phyloP scores from a whole-genome alignment of 1,139 yeast genomes.

The Zygosaccharomyces sapae region DNA sequence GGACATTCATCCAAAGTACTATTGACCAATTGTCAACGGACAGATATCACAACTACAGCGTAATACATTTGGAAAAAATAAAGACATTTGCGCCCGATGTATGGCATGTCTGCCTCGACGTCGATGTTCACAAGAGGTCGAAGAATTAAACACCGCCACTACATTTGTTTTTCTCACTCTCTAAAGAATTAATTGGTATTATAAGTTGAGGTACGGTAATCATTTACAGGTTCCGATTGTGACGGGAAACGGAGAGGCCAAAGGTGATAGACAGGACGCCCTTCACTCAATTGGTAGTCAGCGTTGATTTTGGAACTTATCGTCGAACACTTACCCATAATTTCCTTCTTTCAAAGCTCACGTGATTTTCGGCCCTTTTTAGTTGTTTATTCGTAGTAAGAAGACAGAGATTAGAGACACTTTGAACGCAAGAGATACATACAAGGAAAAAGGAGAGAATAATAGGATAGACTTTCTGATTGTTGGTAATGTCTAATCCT shows the following conservation, averaged over 20 bases:
- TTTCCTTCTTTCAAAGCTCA: no score
- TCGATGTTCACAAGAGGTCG: slow-evolving; percentile 20
- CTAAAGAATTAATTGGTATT: background rate
- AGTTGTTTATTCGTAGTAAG: no score
- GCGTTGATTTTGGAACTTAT: no score
- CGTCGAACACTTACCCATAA: no score
- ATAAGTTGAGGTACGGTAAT: background rate
- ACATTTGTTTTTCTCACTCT: background rate
- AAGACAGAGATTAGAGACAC: no score
- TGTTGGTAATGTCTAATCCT: slow-evolving; percentile 9
- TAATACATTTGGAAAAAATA: slow-evolving; percentile 46
- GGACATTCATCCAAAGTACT: slow-evolving; percentile 14
- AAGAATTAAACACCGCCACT: background rate
- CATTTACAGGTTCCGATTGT: background rate
- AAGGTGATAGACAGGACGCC: background rate
- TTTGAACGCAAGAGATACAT: no score
- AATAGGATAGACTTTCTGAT: background rate
- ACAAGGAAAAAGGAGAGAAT: background rate
- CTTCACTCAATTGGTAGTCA: no score
- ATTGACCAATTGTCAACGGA: slow-evolving; percentile 10
- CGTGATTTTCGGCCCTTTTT: no score
- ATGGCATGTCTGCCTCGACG: slow-evolving; percentile 71
- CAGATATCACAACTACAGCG: slow-evolving; percentile 14
- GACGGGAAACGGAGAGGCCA: background rate
- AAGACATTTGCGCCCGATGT: slow-evolving; percentile 87